Base-by-base conservation (phyloP, 306 rosid species). In the Begonia peltatifolia region DNA sequence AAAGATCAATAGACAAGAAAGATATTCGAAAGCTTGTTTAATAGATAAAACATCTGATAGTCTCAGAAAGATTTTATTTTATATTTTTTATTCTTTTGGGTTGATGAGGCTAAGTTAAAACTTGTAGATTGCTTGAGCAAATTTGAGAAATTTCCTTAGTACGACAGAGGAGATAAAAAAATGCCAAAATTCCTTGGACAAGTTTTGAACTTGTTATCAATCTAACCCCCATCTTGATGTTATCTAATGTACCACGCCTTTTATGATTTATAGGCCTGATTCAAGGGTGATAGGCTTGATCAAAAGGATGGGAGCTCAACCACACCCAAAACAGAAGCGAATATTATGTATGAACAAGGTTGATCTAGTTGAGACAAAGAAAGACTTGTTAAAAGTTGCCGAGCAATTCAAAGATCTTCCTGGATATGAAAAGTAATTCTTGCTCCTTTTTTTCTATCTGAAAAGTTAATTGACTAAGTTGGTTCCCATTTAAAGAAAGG, bases 291-390 rank as follows among this genome's bases (percentile, higher is more conserved):
- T 69, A 71, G 78, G 71, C 65, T 70, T 87, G 50, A 79, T 90
- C 49, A 69, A 81, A 65, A 83, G 75, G 49, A 74, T 86, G 86
- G 99, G 99, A 68, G 74, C 68, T 50, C 74, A 62, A 30, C 6
- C 66, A 10, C 72, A 76, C 54, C 81, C 92, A 63, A 73, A 69
- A 54, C 99, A 90, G 73, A 90, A 70, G 71, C 74, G 99, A 43
- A 62, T 90, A 54, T 74, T 90, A 59, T 90, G 99, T 55, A 78
- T 90, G 81, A 90, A 90, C 68, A 90, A 90, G 75, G 77, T 90
- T 71, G 95, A 90, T 75, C 75, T 90, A 51, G 94, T 85, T 36
- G 84, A 80, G 74, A 90, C 85, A 75, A 90, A 90, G 86, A 90
- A 86, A 77, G 87, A 90, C 50, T 68, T 90, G 43, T 62, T 80